Percentiles rank a stretch among this genome's conserved stretches.
Conservation (phyloP, 495 filamentous ascomycete species). For the Penicillium simplicissimum region DNA sequence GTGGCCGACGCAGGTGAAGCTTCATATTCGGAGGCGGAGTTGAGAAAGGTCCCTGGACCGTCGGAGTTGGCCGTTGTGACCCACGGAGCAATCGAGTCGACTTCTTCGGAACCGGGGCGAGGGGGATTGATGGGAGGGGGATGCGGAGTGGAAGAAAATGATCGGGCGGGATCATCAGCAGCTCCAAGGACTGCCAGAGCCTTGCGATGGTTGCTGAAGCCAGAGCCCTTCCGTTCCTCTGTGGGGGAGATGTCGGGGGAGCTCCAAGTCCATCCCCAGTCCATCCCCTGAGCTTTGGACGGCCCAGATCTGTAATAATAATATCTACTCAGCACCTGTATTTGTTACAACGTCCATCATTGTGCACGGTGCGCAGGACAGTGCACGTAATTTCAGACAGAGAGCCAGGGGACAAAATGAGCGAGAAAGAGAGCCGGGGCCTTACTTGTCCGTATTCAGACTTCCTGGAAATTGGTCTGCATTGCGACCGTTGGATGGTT, state of each 20-base stretch:
- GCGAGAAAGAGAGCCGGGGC: slow-evolving; percentile 3
- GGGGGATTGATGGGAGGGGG: slow-evolving; percentile 31
- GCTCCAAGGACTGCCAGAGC: slow-evolving; percentile 37
- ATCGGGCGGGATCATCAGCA: slow-evolving; percentile 32
- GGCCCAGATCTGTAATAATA: slow-evolving; percentile 26
- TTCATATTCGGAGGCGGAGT: slow-evolving; percentile 46
- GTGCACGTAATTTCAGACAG: not conserved
- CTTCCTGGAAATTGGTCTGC: slow-evolving; percentile 33
- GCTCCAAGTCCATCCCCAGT: slow-evolving; percentile 46
- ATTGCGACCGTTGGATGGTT: slow-evolving; percentile 33
- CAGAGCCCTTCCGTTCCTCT: slow-evolving; percentile 43
- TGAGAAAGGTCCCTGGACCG: slow-evolving; percentile 42
- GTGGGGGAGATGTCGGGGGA: slow-evolving; percentile 49
- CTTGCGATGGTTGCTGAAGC: slow-evolving; percentile 43
- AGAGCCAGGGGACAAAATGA: not conserved
- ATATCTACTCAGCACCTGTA: not conserved
- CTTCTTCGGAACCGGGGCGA: slow-evolving; percentile 26
- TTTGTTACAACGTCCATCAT: not conserved
- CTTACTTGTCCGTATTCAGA: slow-evolving; percentile 44
- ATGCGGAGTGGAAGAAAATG: slow-evolving; percentile 29
- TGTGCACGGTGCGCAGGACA: not conserved
- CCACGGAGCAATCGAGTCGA: slow-evolving; percentile 43
- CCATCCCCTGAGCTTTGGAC: slow-evolving; percentile 25
- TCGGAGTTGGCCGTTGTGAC: slow-evolving; percentile 37
- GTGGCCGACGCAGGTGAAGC: slow-evolving; percentile 61